Conservation (phyloP, 345 rosid species). For the Noccaea caerulescens region DNA sequence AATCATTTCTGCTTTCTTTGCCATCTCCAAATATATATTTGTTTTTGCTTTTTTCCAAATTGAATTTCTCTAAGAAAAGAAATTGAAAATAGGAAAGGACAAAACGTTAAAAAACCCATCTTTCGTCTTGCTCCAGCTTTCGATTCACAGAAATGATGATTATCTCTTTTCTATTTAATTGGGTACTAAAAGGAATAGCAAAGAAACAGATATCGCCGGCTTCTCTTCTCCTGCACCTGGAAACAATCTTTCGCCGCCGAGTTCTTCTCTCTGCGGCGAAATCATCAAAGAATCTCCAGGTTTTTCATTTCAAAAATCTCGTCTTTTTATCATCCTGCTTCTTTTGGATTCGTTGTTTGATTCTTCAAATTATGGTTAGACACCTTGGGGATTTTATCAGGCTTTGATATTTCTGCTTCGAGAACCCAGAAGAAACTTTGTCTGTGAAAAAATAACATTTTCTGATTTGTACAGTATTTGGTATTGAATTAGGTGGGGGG, state of each 20-base stretch:
- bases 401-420: not conserved
- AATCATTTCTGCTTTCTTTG: not conserved
- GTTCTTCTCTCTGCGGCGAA: constrained; percentile 35
- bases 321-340: not conserved
- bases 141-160: constrained; percentile 31
- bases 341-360: not conserved
- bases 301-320: constrained; percentile 12
- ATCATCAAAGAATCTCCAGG: constrained; percentile 28
- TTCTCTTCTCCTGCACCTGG: constrained; percentile 20
- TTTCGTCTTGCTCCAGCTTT: constrained; percentile 15
- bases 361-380: not conserved
- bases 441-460: too few relatives aligned
- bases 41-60: not conserved
- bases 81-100: constrained; percentile 11
- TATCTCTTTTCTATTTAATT: constrained; percentile 29
- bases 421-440: not conserved
- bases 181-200: not conserved
- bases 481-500: constrained; percentile 24
- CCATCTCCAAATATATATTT: not conserved
- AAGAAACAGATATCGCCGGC: not conserved
- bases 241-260: constrained; percentile 37
- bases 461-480: not conserved
- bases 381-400: not conserved
- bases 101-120: constrained; percentile 8
- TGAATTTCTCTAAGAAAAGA: not conserved